A percentile compares a stretch with the other conserved stretches of the same genome.
phyloP scores from a whole-genome alignment of 225 moss, liverwort and hornwort genomes.

The Marchantia paleacea region DNA sequence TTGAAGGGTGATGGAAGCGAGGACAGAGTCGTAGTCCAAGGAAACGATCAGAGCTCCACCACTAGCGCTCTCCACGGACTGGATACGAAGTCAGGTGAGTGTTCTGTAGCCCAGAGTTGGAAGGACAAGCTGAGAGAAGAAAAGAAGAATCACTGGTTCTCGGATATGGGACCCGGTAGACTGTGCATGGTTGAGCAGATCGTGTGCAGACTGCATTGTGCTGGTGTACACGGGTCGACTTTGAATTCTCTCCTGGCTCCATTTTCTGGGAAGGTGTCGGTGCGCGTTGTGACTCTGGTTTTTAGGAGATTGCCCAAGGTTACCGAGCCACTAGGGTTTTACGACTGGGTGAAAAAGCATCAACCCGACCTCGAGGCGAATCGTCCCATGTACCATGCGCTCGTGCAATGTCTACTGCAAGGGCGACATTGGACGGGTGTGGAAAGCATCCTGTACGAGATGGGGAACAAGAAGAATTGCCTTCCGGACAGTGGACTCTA shows the following conservation, averaged over 20 bases:
- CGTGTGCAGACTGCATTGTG: background rate
- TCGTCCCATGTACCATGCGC: slow-evolving; percentile 49
- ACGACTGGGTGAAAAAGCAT: slow-evolving; percentile 3
- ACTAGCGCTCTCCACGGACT: background rate
- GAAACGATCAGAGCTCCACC: background rate
- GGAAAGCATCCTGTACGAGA: slow-evolving; percentile 57
- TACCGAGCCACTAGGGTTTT: slow-evolving; percentile 19
- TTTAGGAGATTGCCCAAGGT: slow-evolving; percentile 58
- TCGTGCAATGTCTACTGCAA: slow-evolving; percentile 56
- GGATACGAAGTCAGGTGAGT: background rate
- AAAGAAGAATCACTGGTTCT: slow-evolving; percentile 7
- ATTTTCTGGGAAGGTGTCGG: slow-evolving; percentile 51
- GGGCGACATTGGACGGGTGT: slow-evolving; percentile 63
- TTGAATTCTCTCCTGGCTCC: slow-evolving; percentile 33
- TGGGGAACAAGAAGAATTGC: slow-evolving; percentile 40
- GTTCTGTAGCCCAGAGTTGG: slow-evolving; percentile 7
- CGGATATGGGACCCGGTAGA: background rate
- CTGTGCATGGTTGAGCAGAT: slow-evolving; percentile 16
- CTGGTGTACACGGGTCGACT: background rate
- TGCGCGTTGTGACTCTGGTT: slow-evolving; percentile 49
- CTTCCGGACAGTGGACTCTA: slow-evolving; percentile 53
- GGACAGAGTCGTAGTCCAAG: background rate
- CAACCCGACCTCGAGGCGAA: background rate
- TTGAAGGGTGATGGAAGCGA: background rate
- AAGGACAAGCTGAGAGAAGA: slow-evolving; percentile 22